phyloP scores from a whole-genome alignment of 2,329 filamentous ascomycete species.

The Stromatinia cepivora region DNA sequence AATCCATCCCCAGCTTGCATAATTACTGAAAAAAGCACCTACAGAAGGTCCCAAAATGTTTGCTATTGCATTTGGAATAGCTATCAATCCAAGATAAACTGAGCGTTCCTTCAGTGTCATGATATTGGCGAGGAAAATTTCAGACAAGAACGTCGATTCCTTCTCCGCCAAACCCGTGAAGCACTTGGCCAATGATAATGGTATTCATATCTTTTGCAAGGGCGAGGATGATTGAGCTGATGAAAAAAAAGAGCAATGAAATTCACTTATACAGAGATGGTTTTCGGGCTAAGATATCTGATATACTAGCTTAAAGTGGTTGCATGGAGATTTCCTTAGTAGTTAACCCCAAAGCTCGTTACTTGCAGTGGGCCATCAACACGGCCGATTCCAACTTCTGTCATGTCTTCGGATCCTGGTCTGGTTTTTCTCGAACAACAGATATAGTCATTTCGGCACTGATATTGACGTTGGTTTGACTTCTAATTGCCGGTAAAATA shows the following conservation, averaged over 20 bases:
- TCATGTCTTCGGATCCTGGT: not conserved
- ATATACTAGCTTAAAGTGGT: conserved; percentile 67
- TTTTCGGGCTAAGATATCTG: conserved; percentile 56
- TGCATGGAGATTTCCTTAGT: conserved; percentile 38
- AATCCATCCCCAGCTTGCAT: conserved; percentile 55
- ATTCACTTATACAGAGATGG: conserved; percentile 48
- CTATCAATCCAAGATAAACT: conserved; percentile 61
- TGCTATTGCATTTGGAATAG: conserved; percentile 65
- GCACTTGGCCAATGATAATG: conserved; percentile 49
- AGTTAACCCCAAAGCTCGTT: not conserved
- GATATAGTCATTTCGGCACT: not conserved
- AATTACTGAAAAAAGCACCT: conserved; percentile 62
- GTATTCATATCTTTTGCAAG: conserved; percentile 46
- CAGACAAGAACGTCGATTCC: conserved; percentile 50
- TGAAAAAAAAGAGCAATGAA: conserved; percentile 49
- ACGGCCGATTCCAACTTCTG: not conserved
- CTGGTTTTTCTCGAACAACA: not conserved
- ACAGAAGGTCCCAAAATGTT: conserved; percentile 61
- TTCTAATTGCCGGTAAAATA: not conserved
- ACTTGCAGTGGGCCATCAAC: not conserved
- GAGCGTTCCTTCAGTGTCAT: conserved; percentile 47
- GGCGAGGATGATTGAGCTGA: conserved; percentile 50
- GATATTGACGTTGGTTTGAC: not conserved
- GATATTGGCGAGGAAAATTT: conserved; percentile 52
- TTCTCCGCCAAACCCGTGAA: conserved; percentile 41